Evolutionary conservation across 2,329 filamentous ascomycete genomes (phyloP).

Genomic region (Trichoderma sp.): DNA sequence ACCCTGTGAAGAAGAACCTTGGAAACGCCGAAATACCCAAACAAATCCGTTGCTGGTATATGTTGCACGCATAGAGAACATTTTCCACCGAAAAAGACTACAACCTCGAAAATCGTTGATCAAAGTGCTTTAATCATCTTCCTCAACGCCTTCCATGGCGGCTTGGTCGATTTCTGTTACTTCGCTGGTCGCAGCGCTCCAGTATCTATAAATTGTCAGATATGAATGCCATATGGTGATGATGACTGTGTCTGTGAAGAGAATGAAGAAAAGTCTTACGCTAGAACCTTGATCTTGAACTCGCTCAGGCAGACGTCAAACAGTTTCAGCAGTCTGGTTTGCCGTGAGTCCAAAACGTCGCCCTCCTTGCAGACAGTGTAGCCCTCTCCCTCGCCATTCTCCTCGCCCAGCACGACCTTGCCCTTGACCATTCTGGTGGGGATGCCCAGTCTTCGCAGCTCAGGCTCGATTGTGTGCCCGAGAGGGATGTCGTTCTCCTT

Average conservation of each 20-base stretch:
- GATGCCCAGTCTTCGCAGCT: conserved; percentile 83
- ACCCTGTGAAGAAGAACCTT: conserved; percentile 35
- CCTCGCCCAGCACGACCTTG: conserved; percentile 71
- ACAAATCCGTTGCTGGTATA: conserved; percentile 39
- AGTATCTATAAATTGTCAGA: conserved; percentile 50
- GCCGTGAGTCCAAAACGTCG: conserved; percentile 81
- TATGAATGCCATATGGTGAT: not conserved
- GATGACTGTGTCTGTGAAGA: not conserved
- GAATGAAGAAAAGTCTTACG: conserved; percentile 52
- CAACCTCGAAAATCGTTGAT: conserved; percentile 12
- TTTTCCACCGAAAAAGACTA: conserved; percentile 25
- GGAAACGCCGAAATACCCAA: conserved; percentile 41
- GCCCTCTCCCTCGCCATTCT: conserved; percentile 54
- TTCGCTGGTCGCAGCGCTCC: conserved; percentile 59
- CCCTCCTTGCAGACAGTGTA: conserved; percentile 85
- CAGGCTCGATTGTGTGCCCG: conserved; percentile 86
- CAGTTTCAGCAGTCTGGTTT: conserved; percentile 91
- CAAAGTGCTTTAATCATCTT: conserved; percentile 24
- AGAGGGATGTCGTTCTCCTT: conserved; percentile 82
- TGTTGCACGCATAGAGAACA: conserved; percentile 37
- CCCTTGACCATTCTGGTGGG: conserved; percentile 88
- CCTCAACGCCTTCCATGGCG: conserved; percentile 44
- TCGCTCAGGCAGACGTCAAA: conserved; percentile 90
- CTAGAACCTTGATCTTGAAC: conserved; percentile 79
- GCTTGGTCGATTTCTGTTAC: conserved; percentile 57